Percentiles rank a stretch among this genome's conserved stretches.
Evolutionary conservation across 1,284 basidiomycete species (phyloP).

Genomic region (Pseudozyma pruni): DNA sequence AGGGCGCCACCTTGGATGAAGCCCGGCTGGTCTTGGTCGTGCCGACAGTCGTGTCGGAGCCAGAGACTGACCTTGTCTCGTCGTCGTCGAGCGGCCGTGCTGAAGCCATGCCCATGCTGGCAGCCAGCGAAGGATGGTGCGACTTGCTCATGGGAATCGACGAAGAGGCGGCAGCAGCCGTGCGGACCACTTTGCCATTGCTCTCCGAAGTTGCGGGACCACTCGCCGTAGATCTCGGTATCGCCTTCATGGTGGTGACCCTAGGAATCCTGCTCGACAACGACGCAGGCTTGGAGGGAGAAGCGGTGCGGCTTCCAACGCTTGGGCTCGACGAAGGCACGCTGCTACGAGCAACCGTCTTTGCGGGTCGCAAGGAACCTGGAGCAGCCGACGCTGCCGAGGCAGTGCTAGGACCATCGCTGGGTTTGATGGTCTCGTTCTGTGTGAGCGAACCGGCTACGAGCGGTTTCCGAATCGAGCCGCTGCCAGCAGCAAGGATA

Average conservation of each 20-base stretch:
- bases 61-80: constrained; percentile 31
- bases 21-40: constrained; percentile 19
- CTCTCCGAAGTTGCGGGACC: constrained; percentile 16
- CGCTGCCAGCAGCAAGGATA: not conserved
- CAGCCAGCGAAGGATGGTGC: constrained; percentile 53
- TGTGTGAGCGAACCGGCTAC: not conserved
- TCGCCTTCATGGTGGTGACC: constrained; percentile 39
- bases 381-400: constrained; percentile 4
- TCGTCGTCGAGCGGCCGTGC: constrained; percentile 33
- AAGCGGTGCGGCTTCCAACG: constrained; percentile 25
- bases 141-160: constrained; percentile 50
- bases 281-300: constrained; percentile 33
- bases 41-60: constrained; percentile 34
- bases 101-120: constrained; percentile 55
- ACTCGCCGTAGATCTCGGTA: constrained; percentile 8
- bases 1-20: constrained; percentile 27
- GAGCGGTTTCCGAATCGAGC: constrained; percentile 7
- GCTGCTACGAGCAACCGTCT: constrained; percentile 7
- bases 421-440: constrained; percentile 4
- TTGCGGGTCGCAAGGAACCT: constrained; percentile 24
- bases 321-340: constrained; percentile 20
- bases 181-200: constrained; percentile 23
- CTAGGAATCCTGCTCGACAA: constrained; percentile 56
- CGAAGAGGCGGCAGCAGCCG: constrained; percentile 31
- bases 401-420: not conserved